These are phyloP conservation scores for Fusarium abutilonis DNA, from an alignment of 2,329 filamentous ascomycete species.

Conservation along the genomic window DNA sequence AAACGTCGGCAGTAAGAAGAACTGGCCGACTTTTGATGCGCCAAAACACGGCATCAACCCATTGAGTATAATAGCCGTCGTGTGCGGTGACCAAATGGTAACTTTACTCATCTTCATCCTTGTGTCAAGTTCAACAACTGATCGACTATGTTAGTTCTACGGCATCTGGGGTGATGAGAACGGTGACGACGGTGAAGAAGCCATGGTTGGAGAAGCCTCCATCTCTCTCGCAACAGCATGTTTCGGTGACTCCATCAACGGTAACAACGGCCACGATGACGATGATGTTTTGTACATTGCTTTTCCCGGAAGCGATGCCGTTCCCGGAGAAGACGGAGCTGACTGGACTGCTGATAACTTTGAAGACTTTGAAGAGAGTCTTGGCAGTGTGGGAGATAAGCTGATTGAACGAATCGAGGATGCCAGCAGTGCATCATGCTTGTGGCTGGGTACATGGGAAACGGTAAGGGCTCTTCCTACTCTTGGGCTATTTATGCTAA, in stretches of 20 bases:
- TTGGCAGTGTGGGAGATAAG: conserved; percentile 60
- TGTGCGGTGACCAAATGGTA: conserved; percentile 61
- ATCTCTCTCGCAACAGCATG: conserved; percentile 67
- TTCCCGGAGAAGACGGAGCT: conserved; percentile 63
- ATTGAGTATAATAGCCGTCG: conserved; percentile 64
- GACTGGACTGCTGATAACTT: conserved; percentile 63
- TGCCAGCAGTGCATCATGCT: conserved; percentile 15
- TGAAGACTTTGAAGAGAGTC: conserved; percentile 63
- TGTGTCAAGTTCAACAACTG: background rate
- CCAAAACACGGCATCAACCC: conserved; percentile 57
- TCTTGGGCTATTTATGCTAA: conserved; percentile 11
- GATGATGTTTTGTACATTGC: conserved; percentile 71
- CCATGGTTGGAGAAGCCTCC: conserved; percentile 65
- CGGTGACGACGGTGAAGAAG: conserved; percentile 58
- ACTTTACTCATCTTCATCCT: background rate
- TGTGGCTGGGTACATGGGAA: conserved; percentile 17
- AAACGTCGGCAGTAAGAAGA: conserved; percentile 52
- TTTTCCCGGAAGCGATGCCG: conserved; percentile 65
- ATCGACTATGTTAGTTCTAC: conserved; percentile 56
- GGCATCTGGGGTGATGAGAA: conserved; percentile 71
- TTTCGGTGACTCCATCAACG: conserved; percentile 63
- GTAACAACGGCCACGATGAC: conserved; percentile 64
- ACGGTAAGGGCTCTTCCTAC: background rate
- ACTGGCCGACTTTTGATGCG: conserved; percentile 54
- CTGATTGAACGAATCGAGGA: conserved; percentile 55